Evolutionary conservation across 1,284 basidiomycete species (phyloP).

Genomic region (Cutaneotrichosporon dermatis): DNA sequence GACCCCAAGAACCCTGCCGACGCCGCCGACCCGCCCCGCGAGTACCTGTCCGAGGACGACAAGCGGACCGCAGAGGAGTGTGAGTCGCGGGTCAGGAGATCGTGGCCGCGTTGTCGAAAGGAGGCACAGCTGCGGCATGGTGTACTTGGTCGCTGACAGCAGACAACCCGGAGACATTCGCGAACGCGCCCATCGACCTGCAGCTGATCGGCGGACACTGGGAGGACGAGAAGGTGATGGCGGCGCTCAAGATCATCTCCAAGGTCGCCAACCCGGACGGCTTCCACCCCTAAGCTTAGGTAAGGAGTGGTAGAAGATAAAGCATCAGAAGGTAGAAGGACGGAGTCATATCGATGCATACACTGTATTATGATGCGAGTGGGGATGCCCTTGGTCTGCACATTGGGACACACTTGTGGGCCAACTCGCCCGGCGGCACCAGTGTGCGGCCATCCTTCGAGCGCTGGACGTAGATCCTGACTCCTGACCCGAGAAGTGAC

Average conservation of each 20-base stretch:
- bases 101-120: neutral
- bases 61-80: constrained; percentile 55
- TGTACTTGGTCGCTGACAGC: neutral
- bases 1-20: constrained; percentile 8
- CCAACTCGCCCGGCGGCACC: too few relatives aligned
- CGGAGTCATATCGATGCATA: too few relatives aligned
- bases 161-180: constrained; percentile 19
- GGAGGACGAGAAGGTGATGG: constrained; percentile 28
- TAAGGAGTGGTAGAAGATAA: neutral
- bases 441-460: too few relatives aligned
- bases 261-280: constrained; percentile 7
- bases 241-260: constrained; percentile 19
- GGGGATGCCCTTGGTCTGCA: too few relatives aligned
- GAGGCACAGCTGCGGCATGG: neutral
- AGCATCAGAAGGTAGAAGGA: neutral
- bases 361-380: too few relatives aligned
- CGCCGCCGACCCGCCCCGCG: constrained; percentile 21
- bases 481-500: too few relatives aligned
- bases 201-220: constrained; percentile 23
- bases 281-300: neutral
- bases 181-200: constrained; percentile 25
- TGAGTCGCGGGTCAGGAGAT: constrained; percentile 40
- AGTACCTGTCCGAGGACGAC: constrained; percentile 55
- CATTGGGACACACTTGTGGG: too few relatives aligned
- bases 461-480: too few relatives aligned